phyloP scores from a whole-genome alignment of 192 early-diverging fungal species.

The Linnemannia schmuckeri region DNA sequence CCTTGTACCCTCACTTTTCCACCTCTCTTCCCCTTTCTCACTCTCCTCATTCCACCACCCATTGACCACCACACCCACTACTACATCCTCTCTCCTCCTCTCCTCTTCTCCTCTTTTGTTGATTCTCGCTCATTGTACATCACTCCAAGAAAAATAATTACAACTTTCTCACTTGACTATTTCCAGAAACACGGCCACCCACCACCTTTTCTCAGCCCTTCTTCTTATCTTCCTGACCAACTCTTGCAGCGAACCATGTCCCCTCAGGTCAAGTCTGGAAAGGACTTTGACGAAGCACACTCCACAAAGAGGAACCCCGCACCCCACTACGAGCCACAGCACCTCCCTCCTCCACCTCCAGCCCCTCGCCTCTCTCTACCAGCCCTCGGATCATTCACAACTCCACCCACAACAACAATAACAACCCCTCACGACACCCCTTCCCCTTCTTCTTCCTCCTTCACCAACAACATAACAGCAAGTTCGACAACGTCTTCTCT shows the following conservation, averaged over 20 bases:
- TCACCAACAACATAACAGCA: background rate
- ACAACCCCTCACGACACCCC: background rate
- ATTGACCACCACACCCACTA: no score
- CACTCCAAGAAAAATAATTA: no score
- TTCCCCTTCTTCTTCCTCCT: background rate
- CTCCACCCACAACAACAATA: background rate
- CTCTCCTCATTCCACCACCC: no score
- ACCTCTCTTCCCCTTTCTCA: background rate
- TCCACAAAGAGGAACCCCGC: background rate
- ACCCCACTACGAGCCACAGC: background rate
- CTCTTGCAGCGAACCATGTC: background rate
- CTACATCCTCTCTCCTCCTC: no score
- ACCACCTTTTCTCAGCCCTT: background rate
- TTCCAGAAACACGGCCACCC: no score
- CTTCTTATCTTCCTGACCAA: background rate
- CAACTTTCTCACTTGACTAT: no score
- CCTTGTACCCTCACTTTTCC: background rate
- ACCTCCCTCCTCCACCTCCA: background rate
- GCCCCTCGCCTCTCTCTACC: slow-evolving; percentile 2
- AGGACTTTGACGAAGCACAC: slow-evolving; percentile 2
- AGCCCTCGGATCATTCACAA: background rate
- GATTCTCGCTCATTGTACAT: no score
- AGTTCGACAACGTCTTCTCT: background rate
- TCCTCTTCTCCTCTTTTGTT: no score
- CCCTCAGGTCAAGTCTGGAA: slow-evolving; percentile 1